Evolutionary conservation across 2,329 filamentous ascomycete species (phyloP).

Genomic region (Diaporthe helianthi): DNA sequence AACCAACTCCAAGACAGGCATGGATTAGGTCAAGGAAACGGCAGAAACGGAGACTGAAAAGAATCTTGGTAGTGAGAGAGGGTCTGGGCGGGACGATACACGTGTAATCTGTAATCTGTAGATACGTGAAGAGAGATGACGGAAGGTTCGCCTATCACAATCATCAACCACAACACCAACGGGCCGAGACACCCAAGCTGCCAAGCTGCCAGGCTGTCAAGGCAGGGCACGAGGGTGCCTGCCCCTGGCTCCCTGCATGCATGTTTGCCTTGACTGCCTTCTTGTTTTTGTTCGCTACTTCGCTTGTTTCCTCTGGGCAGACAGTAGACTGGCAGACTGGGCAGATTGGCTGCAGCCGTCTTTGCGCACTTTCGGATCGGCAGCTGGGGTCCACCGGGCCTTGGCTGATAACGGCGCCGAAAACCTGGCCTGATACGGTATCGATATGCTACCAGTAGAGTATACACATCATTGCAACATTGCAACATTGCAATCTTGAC

Average conservation of each 20-base stretch:
- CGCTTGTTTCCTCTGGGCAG: too few relatives aligned
- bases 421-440: constrained; percentile 9
- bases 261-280: too few relatives aligned
- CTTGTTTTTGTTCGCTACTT: too few relatives aligned
- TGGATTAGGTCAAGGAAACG: background rate
- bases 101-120: too few relatives aligned
- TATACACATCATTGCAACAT: too few relatives aligned
- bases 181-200: background rate
- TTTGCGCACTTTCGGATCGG: constrained; percentile 21
- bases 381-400: constrained; percentile 25
- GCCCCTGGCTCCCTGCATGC: constrained; percentile 5
- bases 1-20: background rate
- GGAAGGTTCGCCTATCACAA: constrained; percentile 13
- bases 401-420: constrained; percentile 28
- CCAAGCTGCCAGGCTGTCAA: too few relatives aligned
- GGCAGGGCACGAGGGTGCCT: too few relatives aligned
- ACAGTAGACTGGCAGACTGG: too few relatives aligned
- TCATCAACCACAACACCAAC: background rate
- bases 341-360: background rate
- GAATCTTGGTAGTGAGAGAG: background rate
- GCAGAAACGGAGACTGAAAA: background rate
- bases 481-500: constrained; percentile 19
- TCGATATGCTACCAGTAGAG: background rate
- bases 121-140: too few relatives aligned
- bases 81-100: too few relatives aligned